Conservation (phyloP, 306 rosid genomes). For the Elaeagnus macrophylla region DNA sequence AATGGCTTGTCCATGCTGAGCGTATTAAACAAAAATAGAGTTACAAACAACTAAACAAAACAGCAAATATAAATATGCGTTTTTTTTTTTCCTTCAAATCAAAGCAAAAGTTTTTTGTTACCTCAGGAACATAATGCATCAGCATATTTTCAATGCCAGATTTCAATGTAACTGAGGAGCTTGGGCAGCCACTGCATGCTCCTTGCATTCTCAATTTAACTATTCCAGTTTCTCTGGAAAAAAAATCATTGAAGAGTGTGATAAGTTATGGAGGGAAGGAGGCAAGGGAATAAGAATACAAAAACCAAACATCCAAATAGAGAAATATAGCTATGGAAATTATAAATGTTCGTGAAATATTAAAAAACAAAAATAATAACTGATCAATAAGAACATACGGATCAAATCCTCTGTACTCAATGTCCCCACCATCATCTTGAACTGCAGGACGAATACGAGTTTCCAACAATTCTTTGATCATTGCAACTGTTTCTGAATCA, state of each 20-base stretch:
- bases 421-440: constrained; percentile 98
- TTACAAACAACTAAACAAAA: too few relatives aligned
- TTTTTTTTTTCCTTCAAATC: too few relatives aligned
- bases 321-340: not conserved
- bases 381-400: constrained; percentile 37
- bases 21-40: too few relatives aligned
- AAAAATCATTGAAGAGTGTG: not conserved
- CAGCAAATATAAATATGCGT: too few relatives aligned
- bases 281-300: not conserved
- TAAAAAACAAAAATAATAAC: constrained; percentile 1
- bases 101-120: constrained; percentile 30
- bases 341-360: not conserved
- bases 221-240: constrained; percentile 74
- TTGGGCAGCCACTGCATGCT: constrained; percentile 99
- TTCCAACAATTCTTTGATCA: constrained; percentile 94
- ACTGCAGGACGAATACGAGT: constrained; percentile 94
- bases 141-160: constrained; percentile 98
- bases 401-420: constrained; percentile 68
- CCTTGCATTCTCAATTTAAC: constrained; percentile 93
- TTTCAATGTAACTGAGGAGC: constrained; percentile 92
- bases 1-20: too few relatives aligned
- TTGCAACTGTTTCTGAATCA: constrained; percentile 93
- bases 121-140: constrained; percentile 99
- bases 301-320: not conserved
- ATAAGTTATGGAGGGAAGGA: not conserved